Evolutionary conservation across 768 basidiomycete genomes (phyloP).

Genomic region (Russula olivacea): DNA sequence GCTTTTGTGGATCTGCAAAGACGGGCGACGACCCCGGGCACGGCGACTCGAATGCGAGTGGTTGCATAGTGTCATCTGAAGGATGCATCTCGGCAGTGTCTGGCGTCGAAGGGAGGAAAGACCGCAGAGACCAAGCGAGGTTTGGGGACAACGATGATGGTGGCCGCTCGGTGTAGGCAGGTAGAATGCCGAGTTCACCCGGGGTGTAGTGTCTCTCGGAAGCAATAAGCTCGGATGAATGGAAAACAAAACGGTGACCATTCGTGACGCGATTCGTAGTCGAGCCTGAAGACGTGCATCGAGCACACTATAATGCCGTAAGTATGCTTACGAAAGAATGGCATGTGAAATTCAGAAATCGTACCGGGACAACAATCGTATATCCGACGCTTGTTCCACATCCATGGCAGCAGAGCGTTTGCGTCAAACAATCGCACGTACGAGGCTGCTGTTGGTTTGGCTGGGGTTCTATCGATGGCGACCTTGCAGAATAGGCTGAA

Average conservation of each 20-base stretch:
- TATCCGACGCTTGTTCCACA: conserved; percentile 74
- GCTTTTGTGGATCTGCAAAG: conserved; percentile 35
- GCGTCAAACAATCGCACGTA: conserved; percentile 82
- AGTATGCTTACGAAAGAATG: conserved; percentile 6
- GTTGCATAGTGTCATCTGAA: conserved; percentile 12
- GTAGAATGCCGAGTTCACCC: conserved; percentile 48
- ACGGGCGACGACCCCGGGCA: conserved; percentile 29
- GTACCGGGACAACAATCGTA: conserved; percentile 66
- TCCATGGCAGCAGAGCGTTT: conserved; percentile 72
- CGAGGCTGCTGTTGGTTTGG: conserved; percentile 34
- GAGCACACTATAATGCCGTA: conserved; percentile 44
- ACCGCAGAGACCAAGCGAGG: conserved; percentile 11
- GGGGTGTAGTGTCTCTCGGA: conserved; percentile 59
- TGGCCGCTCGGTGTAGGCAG: conserved; percentile 16
- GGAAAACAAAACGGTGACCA: conserved; percentile 84
- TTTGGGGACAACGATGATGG: conserved; percentile 19
- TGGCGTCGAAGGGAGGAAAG: conserved; percentile 29
- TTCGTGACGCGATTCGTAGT: conserved; percentile 68
- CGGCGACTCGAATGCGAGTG: conserved; percentile 19
- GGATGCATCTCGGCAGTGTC: conserved; percentile 21
- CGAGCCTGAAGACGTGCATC: conserved; percentile 67
- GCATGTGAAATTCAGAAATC: conserved; percentile 28
- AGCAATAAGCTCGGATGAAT: conserved; percentile 59
- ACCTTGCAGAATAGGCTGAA: conserved; percentile 50
- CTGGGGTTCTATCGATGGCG: conserved; percentile 29